Percentiles rank a stretch among this genome's conserved stretches.
Conservation (phyloP, 140 eudicot species). For the Artemisia princeps region DNA sequence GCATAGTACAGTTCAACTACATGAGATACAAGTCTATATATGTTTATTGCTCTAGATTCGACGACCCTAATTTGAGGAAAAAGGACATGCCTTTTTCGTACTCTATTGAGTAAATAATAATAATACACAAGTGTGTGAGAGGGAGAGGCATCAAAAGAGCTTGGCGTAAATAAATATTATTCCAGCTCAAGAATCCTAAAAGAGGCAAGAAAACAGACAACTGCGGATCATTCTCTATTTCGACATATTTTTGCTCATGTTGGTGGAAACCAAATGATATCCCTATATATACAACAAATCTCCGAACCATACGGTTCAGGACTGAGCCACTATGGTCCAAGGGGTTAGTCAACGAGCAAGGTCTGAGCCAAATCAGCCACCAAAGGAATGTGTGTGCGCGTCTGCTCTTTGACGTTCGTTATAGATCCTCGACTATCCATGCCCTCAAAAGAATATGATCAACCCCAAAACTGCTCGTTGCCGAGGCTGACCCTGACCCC, state of each 20-base stretch:
- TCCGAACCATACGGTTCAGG: slow-evolving; percentile 33
- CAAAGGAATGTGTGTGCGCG: slow-evolving; percentile 16
- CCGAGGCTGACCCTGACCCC: slow-evolving; percentile 25
- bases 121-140: slow-evolving; percentile 30
- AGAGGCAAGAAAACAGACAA: slow-evolving; percentile 28
- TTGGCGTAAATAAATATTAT: slow-evolving; percentile 21
- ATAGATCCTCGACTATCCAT: slow-evolving; percentile 13
- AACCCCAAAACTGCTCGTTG: slow-evolving; percentile 18
- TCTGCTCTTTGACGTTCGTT: not conserved
- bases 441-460: slow-evolving; percentile 28
- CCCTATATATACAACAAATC: slow-evolving; percentile 59
- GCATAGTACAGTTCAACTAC: slow-evolving; percentile 25
- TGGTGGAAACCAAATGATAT: slow-evolving; percentile 13
- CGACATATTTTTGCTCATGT: slow-evolving; percentile 27
- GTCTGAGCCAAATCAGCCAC: slow-evolving; percentile 21
- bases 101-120: slow-evolving; percentile 24
- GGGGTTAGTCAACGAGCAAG: slow-evolving; percentile 37
- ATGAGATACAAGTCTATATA: slow-evolving; percentile 33
- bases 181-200: slow-evolving; percentile 28
- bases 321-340: slow-evolving; percentile 29
- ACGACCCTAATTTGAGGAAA: slow-evolving; percentile 17
- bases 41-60: slow-evolving; percentile 30
- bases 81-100: slow-evolving; percentile 19
- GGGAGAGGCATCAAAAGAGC: slow-evolving; percentile 11
- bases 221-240: slow-evolving; percentile 17